Percentiles rank a stretch among this genome's conserved stretches.
These are phyloP conservation scores for Syncephalastrum monosporum DNA, from an alignment of 371 early-diverging fungal genomes.

Conservation along the genomic window DNA sequence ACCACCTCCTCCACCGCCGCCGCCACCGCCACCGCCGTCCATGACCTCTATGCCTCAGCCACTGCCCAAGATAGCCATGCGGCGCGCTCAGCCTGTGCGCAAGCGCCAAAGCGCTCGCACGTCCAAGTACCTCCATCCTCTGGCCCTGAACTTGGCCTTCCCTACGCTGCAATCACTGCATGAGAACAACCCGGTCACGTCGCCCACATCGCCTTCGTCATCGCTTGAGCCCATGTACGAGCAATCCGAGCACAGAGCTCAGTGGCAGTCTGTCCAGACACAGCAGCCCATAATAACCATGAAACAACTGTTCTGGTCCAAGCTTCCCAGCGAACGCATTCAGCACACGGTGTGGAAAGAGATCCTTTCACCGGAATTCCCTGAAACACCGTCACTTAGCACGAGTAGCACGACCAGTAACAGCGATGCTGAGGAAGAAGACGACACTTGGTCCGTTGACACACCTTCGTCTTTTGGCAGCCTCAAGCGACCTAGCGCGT, in stretches of 20 bases:
- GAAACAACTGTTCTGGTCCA: slow-evolving; percentile 66
- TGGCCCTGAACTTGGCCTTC: slow-evolving; percentile 44
- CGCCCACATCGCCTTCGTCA: slow-evolving; percentile 18
- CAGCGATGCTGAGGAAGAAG: slow-evolving; percentile 26
- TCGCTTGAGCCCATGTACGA: slow-evolving; percentile 2
- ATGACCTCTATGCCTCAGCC: slow-evolving; percentile 4
- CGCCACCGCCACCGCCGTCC: slow-evolving; percentile 25
- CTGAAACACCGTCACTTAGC: slow-evolving; percentile 17
- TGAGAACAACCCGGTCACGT: slow-evolving; percentile 21
- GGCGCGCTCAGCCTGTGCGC: slow-evolving; percentile 10
- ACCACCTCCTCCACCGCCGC: slow-evolving; percentile 29
- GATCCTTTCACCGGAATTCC: slow-evolving; percentile 30
- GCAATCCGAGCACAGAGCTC: neutral
- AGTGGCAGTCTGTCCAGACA: neutral
- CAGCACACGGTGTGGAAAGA: slow-evolving; percentile 60
- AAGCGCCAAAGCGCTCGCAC: slow-evolving; percentile 20
- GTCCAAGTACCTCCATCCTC: slow-evolving; percentile 43
- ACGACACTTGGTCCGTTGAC: slow-evolving; percentile 8
- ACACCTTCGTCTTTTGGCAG: neutral
- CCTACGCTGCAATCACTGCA: slow-evolving; percentile 39
- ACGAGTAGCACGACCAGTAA: slow-evolving; percentile 9
- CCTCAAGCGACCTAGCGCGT: neutral
- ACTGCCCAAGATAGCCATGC: slow-evolving; percentile 6
- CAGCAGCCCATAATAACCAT: slow-evolving; percentile 22
- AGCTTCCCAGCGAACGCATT: slow-evolving; percentile 52